phyloP scores from a whole-genome alignment of 805 yeast genomes.

The Naumovozyma castellii region DNA sequence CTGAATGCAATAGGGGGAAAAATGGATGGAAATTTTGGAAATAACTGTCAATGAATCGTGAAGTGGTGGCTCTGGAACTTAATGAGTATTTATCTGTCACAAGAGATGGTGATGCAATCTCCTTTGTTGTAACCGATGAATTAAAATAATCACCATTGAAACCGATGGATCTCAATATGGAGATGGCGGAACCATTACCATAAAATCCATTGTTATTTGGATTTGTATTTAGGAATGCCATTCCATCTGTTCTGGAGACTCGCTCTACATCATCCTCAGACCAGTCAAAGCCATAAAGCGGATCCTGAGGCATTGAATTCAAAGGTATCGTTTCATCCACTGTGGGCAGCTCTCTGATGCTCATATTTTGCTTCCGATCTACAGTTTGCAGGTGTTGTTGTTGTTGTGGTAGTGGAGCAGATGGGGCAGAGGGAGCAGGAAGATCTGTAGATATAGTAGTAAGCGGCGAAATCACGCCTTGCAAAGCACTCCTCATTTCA shows the following conservation, averaged over 20 bases:
- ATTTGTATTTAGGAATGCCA: conserved; percentile 49
- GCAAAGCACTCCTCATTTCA: conserved; percentile 1
- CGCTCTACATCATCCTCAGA: conserved; percentile 36
- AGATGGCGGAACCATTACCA: conserved; percentile 56
- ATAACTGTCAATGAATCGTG: conserved; percentile 38
- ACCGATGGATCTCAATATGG: conserved; percentile 41
- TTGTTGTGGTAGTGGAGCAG: neutral
- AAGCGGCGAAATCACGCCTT: neutral
- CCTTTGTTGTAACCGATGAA: neutral
- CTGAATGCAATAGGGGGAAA: conserved; percentile 51
- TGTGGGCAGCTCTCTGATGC: neutral
- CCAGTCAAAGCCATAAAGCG: conserved; percentile 52
- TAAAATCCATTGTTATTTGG: conserved; percentile 52
- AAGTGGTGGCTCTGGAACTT: conserved; percentile 11
- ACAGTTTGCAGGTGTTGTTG: neutral
- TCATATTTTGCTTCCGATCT: too few relatives aligned
- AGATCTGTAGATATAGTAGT: too few relatives aligned
- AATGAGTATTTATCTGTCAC: conserved; percentile 6
- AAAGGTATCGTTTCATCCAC: neutral
- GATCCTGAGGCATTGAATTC: conserved; percentile 36
- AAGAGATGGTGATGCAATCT: neutral
- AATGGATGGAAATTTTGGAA: conserved; percentile 52
- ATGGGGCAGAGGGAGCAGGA: too few relatives aligned
- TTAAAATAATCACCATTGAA: conserved; percentile 24
- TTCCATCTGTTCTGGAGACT: conserved; percentile 38